Evolutionary conservation across 441 rosid genomes (phyloP), one percentile per base, ranked within the genome.

Genomic region (Eutrema salsugineum): DNA sequence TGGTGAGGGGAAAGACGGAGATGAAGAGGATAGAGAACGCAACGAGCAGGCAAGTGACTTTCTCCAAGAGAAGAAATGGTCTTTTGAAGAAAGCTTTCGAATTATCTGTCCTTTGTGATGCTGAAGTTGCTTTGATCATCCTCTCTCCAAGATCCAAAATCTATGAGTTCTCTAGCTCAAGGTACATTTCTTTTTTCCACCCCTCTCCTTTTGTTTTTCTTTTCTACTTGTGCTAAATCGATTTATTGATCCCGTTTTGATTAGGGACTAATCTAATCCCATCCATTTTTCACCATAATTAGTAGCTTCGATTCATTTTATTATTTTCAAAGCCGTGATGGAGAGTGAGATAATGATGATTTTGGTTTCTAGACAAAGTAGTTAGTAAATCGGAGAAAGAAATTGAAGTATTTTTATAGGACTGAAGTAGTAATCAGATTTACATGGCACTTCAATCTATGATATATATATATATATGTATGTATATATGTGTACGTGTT

Each of bases 21-120:
- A 87, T 92, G 97, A 90, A 88, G 90, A 88, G 97, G 81, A 88
- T 92, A 72, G 97, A 92, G 78, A 92, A 92, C 68, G 82, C 85
- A 49, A 83, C 96, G 6, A 92, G 94, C 86, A 84, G 97, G 83
- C 97, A 92, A 83, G 97, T 92, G 42, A 92, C 97, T 14, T 92
- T 92, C 70, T 92, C 96, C 4, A 92, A 92, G 88, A 78, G 97
- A 77, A 88, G 97, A 63, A 92, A 87, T 78, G 97, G 96, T 7
- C 66, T 92, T 32, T 80, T 92, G 9, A 92, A 92, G 82, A 92
- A 92, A 83, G 96, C 93, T 24, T 92, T 84, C 65, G 94, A 92
- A 82, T 66, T 92, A 20, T 88, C 96, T 0, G 93, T 92, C 46
- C 96, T 91, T 46, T 91, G 97, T 60, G 97, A 89, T 77, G 95